phyloP scores from a whole-genome alignment of 176 grass and related monocot genomes.

The Otatea glauca region DNA sequence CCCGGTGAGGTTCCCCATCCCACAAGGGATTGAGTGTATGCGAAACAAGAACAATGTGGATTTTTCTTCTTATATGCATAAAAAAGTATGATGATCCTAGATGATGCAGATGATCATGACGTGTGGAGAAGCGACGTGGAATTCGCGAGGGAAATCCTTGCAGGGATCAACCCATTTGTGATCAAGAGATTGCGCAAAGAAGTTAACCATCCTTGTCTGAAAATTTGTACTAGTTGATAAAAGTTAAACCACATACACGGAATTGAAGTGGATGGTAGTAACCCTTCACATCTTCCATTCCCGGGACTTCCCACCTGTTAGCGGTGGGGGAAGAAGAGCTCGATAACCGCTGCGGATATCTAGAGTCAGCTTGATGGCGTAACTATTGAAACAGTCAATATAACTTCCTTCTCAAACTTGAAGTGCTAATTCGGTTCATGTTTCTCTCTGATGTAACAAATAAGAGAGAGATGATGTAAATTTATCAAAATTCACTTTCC shows the following conservation, averaged over 20 bases:
- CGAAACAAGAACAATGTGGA: neutral
- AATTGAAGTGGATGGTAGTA: too few relatives aligned
- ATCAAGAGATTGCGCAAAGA: conserved; percentile 67
- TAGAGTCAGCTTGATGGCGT: conserved; percentile 49
- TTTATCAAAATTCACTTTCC: neutral
- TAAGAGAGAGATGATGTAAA: neutral
- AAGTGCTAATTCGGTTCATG: neutral
- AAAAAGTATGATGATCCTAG: neutral
- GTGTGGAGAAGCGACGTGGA: conserved; percentile 91
- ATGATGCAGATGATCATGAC: conserved; percentile 57
- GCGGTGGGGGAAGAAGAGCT: conserved; percentile 59
- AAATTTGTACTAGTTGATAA: neutral
- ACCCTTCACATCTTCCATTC: neutral
- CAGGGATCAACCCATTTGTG: conserved; percentile 76
- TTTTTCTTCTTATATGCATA: neutral
- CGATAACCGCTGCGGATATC: conserved; percentile 51
- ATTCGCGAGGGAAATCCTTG: conserved; percentile 87
- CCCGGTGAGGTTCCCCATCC: conserved; percentile 69
- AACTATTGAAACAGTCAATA: conserved; percentile 48
- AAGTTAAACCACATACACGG: neutral
- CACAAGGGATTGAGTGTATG: conserved; percentile 81
- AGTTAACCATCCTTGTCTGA: neutral
- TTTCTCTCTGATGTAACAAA: neutral
- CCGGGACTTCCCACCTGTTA: conserved; percentile 69
- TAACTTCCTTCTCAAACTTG: neutral